A percentile compares a stretch with the other conserved stretches of the same genome.
Evolutionary conservation across 805 yeast genomes (phyloP).

Genomic region (Sungouiella thailandica): DNA sequence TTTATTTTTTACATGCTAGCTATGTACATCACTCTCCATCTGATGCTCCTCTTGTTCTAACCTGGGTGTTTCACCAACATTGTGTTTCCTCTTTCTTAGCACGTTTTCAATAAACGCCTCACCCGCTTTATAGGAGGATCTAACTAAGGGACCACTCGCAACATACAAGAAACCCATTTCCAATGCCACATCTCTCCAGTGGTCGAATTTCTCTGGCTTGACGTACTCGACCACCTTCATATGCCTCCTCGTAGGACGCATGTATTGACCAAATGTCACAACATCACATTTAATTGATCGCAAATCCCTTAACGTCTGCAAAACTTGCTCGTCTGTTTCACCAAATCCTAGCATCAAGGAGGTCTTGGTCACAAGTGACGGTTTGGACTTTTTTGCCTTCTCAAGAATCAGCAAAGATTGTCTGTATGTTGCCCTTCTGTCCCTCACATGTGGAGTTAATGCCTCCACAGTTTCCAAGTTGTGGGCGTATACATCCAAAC

Average conservation of each 20-base stretch:
- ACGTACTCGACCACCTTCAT: conserved; percentile 97
- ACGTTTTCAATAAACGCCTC: conserved; percentile 96
- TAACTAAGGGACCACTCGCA: conserved; percentile 94
- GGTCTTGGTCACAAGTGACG: conserved; percentile 81
- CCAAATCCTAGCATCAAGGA: conserved; percentile 97
- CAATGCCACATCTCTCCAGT: conserved; percentile 84
- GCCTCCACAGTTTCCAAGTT: conserved; percentile 95
- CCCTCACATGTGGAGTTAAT: conserved; percentile 91
- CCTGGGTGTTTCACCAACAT: conserved; percentile 40
- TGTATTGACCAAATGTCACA: conserved; percentile 97
- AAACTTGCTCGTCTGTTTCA: conserved; percentile 86
- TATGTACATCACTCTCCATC: background rate
- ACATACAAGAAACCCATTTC: conserved; percentile 92
- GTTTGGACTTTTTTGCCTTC: conserved; percentile 74
- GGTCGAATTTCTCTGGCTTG: conserved; percentile 88
- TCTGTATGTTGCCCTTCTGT: conserved; percentile 91
- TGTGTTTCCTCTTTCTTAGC: conserved; percentile 64
- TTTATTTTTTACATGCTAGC: background rate
- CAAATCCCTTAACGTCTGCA: conserved; percentile 70
- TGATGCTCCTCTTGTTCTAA: too few species aligned
- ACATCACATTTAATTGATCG: conserved; percentile 81
- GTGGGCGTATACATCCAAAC: conserved; percentile 95
- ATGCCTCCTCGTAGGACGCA: conserved; percentile 98
- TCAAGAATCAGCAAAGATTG: conserved; percentile 77
- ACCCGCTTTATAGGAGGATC: conserved; percentile 97